Conservation (phyloP, 2,329 filamentous ascomycete genomes). For the Monosporascus sp. region DNA sequence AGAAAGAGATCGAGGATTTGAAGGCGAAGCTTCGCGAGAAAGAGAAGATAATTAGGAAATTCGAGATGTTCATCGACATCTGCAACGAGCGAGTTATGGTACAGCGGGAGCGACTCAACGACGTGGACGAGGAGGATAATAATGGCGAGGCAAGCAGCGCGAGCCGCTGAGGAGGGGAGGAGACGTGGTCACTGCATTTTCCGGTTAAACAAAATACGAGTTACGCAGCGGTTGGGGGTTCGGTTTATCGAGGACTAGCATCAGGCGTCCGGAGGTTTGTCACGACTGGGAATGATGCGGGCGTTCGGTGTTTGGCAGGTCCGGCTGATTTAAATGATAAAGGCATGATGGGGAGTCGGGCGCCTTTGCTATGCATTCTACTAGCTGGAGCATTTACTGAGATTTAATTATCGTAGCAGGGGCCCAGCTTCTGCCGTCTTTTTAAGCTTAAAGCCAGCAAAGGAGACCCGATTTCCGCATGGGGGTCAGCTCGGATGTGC, state of each 20-base stretch:
- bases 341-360: not conserved
- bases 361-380: not conserved
- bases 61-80: conserved; percentile 66
- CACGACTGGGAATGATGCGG: conserved; percentile 10
- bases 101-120: conserved; percentile 48
- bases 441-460: not conserved
- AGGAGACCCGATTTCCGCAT: no score
- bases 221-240: conserved; percentile 9
- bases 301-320: conserved; percentile 19
- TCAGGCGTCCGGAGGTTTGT: conserved; percentile 21
- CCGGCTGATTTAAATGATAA: conserved; percentile 9
- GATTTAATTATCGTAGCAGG: not conserved
- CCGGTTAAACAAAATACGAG: conserved; percentile 11
- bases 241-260: conserved; percentile 17
- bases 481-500: no score
- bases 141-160: conserved; percentile 23
- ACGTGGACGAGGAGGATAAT: conserved; percentile 4
- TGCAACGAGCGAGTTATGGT: conserved; percentile 63
- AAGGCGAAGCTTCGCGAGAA: conserved; percentile 58
- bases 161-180: conserved; percentile 10
- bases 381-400: not conserved
- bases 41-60: conserved; percentile 56
- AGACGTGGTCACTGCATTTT: conserved; percentile 7
- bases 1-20: conserved; percentile 54
- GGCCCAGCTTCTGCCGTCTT: no score